Conservation (phyloP, 2,329 filamentous ascomycete species). For the Penicillium verrucosum region DNA sequence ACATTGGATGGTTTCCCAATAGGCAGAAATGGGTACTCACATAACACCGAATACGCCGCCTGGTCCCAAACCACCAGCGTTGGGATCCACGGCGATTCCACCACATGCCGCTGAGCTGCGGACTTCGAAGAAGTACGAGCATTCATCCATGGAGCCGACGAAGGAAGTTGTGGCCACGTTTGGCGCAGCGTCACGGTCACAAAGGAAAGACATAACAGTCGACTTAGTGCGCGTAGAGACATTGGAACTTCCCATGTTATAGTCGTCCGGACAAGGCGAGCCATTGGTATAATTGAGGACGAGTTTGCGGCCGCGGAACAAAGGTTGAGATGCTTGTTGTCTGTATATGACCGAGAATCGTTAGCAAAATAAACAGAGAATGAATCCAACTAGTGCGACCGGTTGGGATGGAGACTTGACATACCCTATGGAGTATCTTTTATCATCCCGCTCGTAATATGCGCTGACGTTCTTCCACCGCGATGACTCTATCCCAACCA, state of each 20-base stretch:
- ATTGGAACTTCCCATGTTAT: conserved; percentile 25
- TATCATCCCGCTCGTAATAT: conserved; percentile 45
- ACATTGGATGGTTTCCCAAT: not conserved
- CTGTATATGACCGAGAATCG: conserved; percentile 23
- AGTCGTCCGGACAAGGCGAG: conserved; percentile 60
- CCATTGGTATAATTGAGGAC: conserved; percentile 74
- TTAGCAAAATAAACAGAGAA: not conserved
- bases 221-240: conserved; percentile 57
- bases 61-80: conserved; percentile 60
- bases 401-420: conserved; percentile 9
- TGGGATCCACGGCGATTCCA: conserved; percentile 58
- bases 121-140: conserved; percentile 93
- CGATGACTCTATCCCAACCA: conserved; percentile 43
- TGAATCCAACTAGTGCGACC: not conserved
- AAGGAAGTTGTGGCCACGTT: conserved; percentile 73
- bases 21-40: conserved; percentile 45
- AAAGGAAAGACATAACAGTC: conserved; percentile 87
- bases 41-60: conserved; percentile 87
- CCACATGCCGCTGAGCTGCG: conserved; percentile 81
- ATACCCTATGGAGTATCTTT: conserved; percentile 49
- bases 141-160: conserved; percentile 84
- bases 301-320: conserved; percentile 57
- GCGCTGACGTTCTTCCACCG: conserved; percentile 49
- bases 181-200: conserved; percentile 74
- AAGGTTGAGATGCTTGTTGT: conserved; percentile 44